These are phyloP conservation scores for Coniella vitis DNA, from an alignment of 2,329 filamentous ascomycete genomes.

Conservation along the genomic window DNA sequence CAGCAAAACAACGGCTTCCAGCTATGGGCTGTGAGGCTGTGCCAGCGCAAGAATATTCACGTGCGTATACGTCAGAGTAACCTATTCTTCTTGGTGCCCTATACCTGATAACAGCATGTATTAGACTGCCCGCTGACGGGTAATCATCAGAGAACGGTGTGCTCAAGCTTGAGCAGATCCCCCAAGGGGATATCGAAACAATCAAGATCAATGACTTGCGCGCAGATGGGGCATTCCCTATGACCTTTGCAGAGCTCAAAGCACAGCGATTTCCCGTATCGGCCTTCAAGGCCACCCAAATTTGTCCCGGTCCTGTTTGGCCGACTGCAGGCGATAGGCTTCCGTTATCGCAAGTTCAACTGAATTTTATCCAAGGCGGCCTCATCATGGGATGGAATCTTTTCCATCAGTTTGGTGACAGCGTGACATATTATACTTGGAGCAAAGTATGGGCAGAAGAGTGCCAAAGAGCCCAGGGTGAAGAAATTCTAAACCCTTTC, in stretches of 20 bases:
- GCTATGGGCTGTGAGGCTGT: conserved; percentile 26
- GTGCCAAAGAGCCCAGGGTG: conserved; percentile 25
- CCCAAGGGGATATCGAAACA: conserved; percentile 20
- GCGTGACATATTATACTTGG: conserved; percentile 25
- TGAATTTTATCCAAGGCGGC: conserved; percentile 25
- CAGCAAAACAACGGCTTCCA: conserved; percentile 23
- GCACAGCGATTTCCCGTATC: conserved; percentile 21
- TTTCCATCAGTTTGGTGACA: conserved; percentile 29
- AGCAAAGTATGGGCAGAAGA: conserved; percentile 30
- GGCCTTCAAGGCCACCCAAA: conserved; percentile 18
- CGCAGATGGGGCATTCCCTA: conserved; percentile 19
- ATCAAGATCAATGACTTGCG: conserved; percentile 23
- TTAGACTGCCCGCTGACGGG: neutral
- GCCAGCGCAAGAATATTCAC: conserved; percentile 23
- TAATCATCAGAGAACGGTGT: conserved; percentile 22
- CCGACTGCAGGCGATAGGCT: conserved; percentile 19
- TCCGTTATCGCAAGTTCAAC: conserved; percentile 18
- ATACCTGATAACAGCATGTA: too few relatives aligned
- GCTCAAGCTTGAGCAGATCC: conserved; percentile 24
- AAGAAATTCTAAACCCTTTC: conserved; percentile 19
- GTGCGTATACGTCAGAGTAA: neutral
- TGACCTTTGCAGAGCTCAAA: conserved; percentile 22
- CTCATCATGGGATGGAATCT: conserved; percentile 21
- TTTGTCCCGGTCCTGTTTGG: conserved; percentile 23
- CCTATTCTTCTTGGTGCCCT: neutral